Base-by-base conservation (phyloP, 2,329 filamentous ascomycete species). In the Alternaria triticimaculans region DNA sequence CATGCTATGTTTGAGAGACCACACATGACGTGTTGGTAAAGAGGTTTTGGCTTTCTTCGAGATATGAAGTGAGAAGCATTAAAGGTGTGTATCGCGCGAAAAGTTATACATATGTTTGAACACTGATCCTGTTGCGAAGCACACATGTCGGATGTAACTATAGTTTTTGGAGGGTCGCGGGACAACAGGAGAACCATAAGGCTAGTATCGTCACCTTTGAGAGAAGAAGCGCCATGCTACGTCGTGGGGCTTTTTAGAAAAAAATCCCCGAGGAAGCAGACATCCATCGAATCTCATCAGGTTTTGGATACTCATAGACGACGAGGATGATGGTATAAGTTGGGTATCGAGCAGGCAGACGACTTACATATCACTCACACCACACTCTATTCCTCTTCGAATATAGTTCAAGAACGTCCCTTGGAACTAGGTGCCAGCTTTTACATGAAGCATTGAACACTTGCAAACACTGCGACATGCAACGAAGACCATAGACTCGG, bases 141-240 rank as follows among this genome's bases (percentile, higher is more conserved):
- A 2, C 37, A 41, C 37, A 41, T 41, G n/a, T 18, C 0, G 37
- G 37, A 3, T 41, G 6, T 3, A 5, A 18, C 0, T 0, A 41
- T 2, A 18, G 5, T 1, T 18, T 18, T 41, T 41, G n/a, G 37
- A 18, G n/a, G 37, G 0, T 41, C 3, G 15, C 37, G 15, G 37
- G 37, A 18, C 15, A 18, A 18, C 37, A 41, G 1, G 0, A 41
- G n/a, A 41, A 41, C 37, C 37, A 41, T 41, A 18, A 18, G 2
- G 0, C 2, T 1, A 41, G 0, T 41, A 5, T 18, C 0, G n/a
- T 41, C n/a, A 18, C 3, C 15, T 18, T 41, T 41, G 1, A 18
- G 37, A 41, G 37, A 41, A 41, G 37, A 41, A 41, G 37, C 37
- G 37, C 37, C 15, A 41, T 41, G 37, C 37, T 41, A 18, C 6